phyloP scores from a whole-genome alignment of 1,284 basidiomycete genomes.

The Pascua guehoae region DNA sequence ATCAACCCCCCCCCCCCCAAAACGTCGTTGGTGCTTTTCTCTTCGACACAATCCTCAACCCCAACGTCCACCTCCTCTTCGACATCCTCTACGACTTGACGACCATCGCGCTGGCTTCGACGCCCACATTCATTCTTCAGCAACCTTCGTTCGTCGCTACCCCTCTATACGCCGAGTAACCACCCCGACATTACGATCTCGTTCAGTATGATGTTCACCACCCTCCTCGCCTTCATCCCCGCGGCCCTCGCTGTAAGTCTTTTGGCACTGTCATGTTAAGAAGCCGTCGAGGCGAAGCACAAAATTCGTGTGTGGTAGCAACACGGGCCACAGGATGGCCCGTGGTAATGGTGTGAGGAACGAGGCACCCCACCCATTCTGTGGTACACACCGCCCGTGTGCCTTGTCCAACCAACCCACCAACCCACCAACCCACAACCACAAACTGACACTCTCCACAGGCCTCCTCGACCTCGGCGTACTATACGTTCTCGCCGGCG shows the following conservation, averaged over 20 bases:
- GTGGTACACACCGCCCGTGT: neutral
- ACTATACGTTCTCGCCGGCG: constrained; percentile 29
- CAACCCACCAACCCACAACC: neutral
- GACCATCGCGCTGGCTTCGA: no score
- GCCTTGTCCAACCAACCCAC: neutral
- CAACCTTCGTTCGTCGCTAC: neutral
- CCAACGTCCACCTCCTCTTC: no score
- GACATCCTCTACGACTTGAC: no score
- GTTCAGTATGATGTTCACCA: constrained; percentile 4
- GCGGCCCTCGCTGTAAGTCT: constrained; percentile 17
- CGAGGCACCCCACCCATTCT: neutral
- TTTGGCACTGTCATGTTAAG: no score
- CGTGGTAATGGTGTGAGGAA: neutral
- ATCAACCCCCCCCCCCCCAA: no score
- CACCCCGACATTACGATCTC: no score
- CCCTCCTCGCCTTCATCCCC: constrained; percentile 17
- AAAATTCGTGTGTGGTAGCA: neutral
- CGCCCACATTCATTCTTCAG: no score
- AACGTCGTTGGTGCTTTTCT: no score
- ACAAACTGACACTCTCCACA: neutral
- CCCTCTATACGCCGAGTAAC: neutral
- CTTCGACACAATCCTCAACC: no score
- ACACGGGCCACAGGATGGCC: neutral
- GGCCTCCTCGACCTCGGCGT: neutral
- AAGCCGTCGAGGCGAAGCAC: no score